Base-by-base conservation (phyloP, 1,284 basidiomycete genomes). In the Ganoderma meredithae region DNA sequence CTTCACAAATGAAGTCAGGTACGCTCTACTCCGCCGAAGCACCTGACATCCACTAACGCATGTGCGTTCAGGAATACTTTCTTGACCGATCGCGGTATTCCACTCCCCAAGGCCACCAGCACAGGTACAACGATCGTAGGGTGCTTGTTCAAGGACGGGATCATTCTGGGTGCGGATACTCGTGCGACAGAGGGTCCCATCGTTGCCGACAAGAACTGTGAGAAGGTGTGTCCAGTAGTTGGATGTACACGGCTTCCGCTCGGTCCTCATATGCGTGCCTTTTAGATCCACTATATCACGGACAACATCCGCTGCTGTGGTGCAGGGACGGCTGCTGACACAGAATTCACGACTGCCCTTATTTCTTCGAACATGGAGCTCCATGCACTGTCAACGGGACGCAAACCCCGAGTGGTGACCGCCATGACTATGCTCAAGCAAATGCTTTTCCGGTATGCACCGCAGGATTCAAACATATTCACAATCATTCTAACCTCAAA, bases 61-160 rank as follows among this genome's bases (percentile, higher is more conserved):
- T 22, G 27, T 62, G 47, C 13, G 72, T 75, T 74, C 66, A 94
- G 96, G 72, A 98, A 98, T 79, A 85, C 89, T 73, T 95, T 93
- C 79, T 83, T 98, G 67, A 83, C 84, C 65, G 83, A 89, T 71
- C 89, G 90, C 73, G 91, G 92, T 41, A 76, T 93, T 25, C 88
- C 87, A 12, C 79, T 91, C 44, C 93, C 92, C 49, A 92, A 91
- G 82, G 95, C 95, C 3, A 97, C 95, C 4, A 96, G 94, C 79
- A 98, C 97, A 1, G 97, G 97, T 77, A 99, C 98, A 2, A 99
- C 97, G 53, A 99, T 99, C 80, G 95, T 95, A n/a, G 98, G 97
- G 36, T 96, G 96, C 76, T 83, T 98, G 67, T 99, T 95, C 80
- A 91, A 91, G 74, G 95, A 96, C 78, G 98, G 97, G 4, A 91